A percentile compares a stretch with the other conserved stretches of the same genome.
Conservation (phyloP, 1,139 yeast genomes). For the Debaryomycetaceae sp. region DNA sequence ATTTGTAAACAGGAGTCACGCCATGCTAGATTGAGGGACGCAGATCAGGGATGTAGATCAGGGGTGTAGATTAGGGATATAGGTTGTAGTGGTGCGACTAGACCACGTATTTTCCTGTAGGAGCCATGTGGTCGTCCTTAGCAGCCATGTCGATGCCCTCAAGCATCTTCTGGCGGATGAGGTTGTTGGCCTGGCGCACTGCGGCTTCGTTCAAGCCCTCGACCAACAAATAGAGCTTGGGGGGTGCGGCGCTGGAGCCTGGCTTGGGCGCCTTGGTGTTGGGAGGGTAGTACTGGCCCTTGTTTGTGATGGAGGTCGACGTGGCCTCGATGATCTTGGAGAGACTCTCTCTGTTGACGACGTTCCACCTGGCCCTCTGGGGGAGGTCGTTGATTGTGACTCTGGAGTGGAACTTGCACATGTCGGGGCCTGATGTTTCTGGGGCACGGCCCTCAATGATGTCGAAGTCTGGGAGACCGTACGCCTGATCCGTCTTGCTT, state of each 20-base stretch:
- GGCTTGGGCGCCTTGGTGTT: conserved; percentile 44
- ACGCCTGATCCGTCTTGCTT: conserved; percentile 5
- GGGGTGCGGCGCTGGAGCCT: conserved; percentile 49
- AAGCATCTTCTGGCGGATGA: conserved; percentile 58
- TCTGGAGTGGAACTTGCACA: conserved; percentile 64
- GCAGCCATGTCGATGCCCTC: conserved; percentile 53
- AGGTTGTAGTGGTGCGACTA: conserved; percentile 8
- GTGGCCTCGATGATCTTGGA: conserved; percentile 68
- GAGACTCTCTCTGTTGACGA: conserved; percentile 66
- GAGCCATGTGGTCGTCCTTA: conserved; percentile 35
- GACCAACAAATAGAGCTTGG: conserved; percentile 72
- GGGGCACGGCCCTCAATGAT: conserved; percentile 55
- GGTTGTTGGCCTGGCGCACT: conserved; percentile 62
- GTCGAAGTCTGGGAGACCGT: conserved; percentile 40
- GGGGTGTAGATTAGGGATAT: too few relatives aligned
- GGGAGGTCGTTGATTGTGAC: conserved; percentile 85
- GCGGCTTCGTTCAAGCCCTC: conserved; percentile 71
- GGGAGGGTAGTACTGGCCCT: conserved; percentile 74
- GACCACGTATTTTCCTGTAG: conserved; percentile 39
- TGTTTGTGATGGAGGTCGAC: conserved; percentile 75
- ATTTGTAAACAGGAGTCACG: too few relatives aligned
- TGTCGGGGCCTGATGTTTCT: conserved; percentile 63
- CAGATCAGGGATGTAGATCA: too few relatives aligned
- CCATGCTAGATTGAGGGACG: too few relatives aligned
- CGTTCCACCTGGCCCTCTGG: conserved; percentile 78